phyloP scores from a whole-genome alignment of 1,284 basidiomycete species.

The Cystobasidiaceae sp. region DNA sequence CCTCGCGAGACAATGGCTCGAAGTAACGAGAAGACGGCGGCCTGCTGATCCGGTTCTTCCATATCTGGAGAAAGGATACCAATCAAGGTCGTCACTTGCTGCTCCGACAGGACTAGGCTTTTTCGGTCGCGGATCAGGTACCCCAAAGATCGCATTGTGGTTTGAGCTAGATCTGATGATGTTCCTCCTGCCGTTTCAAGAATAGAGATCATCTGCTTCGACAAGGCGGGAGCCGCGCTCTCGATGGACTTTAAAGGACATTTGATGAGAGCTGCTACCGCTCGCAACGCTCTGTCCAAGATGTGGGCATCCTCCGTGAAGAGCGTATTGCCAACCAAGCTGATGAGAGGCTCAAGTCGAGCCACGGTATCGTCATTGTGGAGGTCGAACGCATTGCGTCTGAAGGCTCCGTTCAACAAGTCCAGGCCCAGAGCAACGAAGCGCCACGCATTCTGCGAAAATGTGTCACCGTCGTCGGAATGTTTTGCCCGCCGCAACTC shows the following conservation, averaged over 20 bases:
- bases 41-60: constrained; percentile 87
- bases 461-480: constrained; percentile 63
- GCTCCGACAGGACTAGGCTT: constrained; percentile 73
- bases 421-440: constrained; percentile 92
- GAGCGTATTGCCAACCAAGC: constrained; percentile 83
- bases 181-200: constrained; percentile 78
- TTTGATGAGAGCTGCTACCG: constrained; percentile 72
- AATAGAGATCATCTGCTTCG: constrained; percentile 79
- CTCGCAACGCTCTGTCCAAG: constrained; percentile 72
- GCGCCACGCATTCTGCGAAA: constrained; percentile 73
- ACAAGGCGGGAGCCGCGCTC: constrained; percentile 73
- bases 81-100: constrained; percentile 79
- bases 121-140: constrained; percentile 80
- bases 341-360: constrained; percentile 79
- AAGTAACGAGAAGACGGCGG: constrained; percentile 79
- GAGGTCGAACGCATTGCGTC: constrained; percentile 80
- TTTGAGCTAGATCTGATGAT: constrained; percentile 84
- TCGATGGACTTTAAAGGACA: constrained; percentile 75
- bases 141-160: constrained; percentile 79
- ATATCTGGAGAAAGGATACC: constrained; percentile 82
- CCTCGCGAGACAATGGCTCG: constrained; percentile 86
- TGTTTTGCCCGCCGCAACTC: constrained; percentile 52
- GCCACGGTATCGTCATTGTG: constrained; percentile 61
- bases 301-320: constrained; percentile 79
- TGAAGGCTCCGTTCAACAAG: constrained; percentile 79